Evolutionary conservation across 805 yeast species (phyloP).

Genomic region (Kodamaea neixiangensis): DNA sequence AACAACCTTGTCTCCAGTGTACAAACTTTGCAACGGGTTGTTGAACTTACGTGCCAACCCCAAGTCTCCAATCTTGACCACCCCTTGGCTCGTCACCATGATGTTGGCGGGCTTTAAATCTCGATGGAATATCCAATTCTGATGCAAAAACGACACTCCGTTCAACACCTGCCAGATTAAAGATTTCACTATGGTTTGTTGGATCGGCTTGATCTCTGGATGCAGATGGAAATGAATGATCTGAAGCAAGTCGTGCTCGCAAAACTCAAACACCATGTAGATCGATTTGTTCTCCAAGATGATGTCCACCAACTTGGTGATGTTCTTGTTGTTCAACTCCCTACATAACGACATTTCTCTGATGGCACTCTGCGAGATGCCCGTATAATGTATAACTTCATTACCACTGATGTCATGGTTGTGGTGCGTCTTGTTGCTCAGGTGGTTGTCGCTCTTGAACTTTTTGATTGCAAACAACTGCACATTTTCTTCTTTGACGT

Average conservation of each 20-base stretch:
- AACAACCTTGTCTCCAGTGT: constrained; percentile 92
- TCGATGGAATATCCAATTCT: constrained; percentile 94
- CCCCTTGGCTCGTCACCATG: constrained; percentile 88
- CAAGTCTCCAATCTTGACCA: constrained; percentile 93
- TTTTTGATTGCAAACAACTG: constrained; percentile 84
- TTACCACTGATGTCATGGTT: constrained; percentile 64
- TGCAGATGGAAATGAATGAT: constrained; percentile 93
- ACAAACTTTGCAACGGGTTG: constrained; percentile 82
- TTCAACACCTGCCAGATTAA: constrained; percentile 89
- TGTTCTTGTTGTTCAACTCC: constrained; percentile 77
- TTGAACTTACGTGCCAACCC: constrained; percentile 89
- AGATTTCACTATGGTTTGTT: constrained; percentile 76
- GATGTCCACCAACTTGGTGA: constrained; percentile 78
- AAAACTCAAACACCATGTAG: constrained; percentile 93
- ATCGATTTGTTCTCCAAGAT: constrained; percentile 85
- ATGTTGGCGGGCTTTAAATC: constrained; percentile 97
- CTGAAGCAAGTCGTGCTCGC: constrained; percentile 93
- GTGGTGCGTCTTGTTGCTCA: constrained; percentile 32
- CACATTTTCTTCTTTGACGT: constrained; percentile 12
- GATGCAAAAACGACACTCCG: constrained; percentile 89
- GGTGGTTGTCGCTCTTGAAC: constrained; percentile 78
- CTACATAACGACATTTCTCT: constrained; percentile 95
- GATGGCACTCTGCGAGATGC: constrained; percentile 93
- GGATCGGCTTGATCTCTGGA: constrained; percentile 78
- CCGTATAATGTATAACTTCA: constrained; percentile 86